Evolutionary conservation across 2,329 filamentous ascomycete genomes (phyloP).

Genomic region (Eutypa lata): DNA sequence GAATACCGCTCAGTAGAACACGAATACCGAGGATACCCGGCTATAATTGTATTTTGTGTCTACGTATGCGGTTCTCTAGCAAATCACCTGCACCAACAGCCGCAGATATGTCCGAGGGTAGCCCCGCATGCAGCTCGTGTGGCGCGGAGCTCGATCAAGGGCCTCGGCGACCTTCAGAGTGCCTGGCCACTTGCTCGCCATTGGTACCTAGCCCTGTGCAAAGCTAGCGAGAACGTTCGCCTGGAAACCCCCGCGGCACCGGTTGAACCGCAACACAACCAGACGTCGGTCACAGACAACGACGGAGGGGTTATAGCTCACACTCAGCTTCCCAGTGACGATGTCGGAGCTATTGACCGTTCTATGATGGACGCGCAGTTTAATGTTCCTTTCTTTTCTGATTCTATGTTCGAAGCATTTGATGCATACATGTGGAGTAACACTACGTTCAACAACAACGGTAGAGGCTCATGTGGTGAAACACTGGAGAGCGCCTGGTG

Average conservation of each 20-base stretch:
- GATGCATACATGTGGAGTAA: too few species aligned
- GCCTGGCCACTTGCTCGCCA: not conserved
- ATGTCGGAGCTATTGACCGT: too few species aligned
- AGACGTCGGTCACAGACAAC: too few species aligned
- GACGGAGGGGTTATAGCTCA: too few species aligned
- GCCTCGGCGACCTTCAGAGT: not conserved
- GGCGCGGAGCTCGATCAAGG: not conserved
- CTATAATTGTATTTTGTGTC: constrained; percentile 36
- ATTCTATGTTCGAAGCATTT: too few species aligned
- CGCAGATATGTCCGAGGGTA: constrained; percentile 21
- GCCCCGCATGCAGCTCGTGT: not conserved
- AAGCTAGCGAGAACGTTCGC: not conserved
- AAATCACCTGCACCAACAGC: constrained; percentile 26
- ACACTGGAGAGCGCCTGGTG: too few species aligned
- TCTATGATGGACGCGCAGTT: too few species aligned
- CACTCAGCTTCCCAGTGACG: too few species aligned
- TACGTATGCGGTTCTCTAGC: constrained; percentile 38
- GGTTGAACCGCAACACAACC: too few species aligned
- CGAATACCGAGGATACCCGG: constrained; percentile 28
- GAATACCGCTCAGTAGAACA: constrained; percentile 15
- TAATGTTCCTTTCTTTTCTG: too few species aligned
- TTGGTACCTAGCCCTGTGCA: not conserved
- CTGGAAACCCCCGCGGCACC: not conserved
- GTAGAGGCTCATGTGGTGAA: too few species aligned
- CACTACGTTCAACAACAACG: too few species aligned